Evolutionary conservation across 768 basidiomycete species (phyloP).

Genomic region (Leucogyrophana mollusca): DNA sequence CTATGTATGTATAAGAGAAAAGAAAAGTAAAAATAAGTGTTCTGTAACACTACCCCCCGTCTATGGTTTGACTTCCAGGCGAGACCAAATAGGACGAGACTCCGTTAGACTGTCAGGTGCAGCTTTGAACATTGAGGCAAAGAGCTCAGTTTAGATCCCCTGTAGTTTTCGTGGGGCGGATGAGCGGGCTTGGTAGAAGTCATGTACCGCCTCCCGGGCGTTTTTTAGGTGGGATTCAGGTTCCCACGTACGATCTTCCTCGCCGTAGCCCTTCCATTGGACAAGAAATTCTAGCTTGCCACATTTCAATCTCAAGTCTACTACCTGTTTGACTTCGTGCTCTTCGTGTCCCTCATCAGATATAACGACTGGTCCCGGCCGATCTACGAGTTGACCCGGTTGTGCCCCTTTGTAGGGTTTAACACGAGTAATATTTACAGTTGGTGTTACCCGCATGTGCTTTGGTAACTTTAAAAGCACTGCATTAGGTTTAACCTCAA

Average conservation of each 20-base stretch:
- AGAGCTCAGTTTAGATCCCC: no score
- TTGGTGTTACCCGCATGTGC: not conserved
- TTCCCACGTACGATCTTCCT: not conserved
- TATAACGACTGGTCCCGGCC: not conserved
- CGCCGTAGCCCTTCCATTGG: not conserved
- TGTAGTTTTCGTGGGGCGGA: no score
- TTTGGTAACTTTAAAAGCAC: not conserved
- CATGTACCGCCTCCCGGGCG: no score
- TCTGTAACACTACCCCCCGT: no score
- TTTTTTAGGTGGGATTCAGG: no score
- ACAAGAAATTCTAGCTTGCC: not conserved
- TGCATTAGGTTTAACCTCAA: not conserved
- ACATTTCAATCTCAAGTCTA: not conserved
- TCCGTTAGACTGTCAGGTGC: no score
- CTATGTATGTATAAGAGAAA: no score
- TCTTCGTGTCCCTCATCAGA: not conserved
- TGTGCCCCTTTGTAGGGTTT: not conserved
- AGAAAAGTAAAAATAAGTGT: no score
- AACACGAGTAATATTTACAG: not conserved
- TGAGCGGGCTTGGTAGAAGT: no score
- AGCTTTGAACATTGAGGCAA: no score
- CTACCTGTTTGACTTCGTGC: slow-evolving; percentile 2
- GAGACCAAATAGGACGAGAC: no score
- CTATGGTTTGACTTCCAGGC: no score
- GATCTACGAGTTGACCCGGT: not conserved